A percentile compares a stretch with the other conserved stretches of the same genome.
Conservation (phyloP, 1,139 yeast species). For the Ogataea hybrid region DNA sequence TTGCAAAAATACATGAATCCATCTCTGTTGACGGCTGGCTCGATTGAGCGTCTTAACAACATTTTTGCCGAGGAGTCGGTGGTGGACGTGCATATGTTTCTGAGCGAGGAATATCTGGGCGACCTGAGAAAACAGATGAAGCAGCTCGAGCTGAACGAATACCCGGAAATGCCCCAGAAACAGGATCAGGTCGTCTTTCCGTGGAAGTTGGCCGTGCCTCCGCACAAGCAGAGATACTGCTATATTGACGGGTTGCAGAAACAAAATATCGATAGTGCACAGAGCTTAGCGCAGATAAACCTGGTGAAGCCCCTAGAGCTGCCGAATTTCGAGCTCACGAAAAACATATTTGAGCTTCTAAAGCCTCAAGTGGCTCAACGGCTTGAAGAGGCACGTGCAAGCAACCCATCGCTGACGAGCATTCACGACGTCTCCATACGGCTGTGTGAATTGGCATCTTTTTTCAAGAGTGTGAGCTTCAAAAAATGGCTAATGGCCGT, state of each 20-base stretch:
- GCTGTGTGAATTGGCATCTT: slow-evolving; percentile 53
- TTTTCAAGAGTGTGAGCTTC: slow-evolving; percentile 62
- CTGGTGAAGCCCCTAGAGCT: slow-evolving; percentile 46
- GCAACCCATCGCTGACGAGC: slow-evolving; percentile 18
- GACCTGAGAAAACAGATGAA: slow-evolving; percentile 48
- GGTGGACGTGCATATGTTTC: slow-evolving; percentile 62
- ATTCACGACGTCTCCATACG: slow-evolving; percentile 24
- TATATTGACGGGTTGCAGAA: slow-evolving; percentile 65
- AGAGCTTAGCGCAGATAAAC: slow-evolving; percentile 34
- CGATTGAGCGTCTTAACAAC: slow-evolving; percentile 44
- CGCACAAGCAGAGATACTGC: slow-evolving; percentile 86
- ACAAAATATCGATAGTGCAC: slow-evolving; percentile 32
- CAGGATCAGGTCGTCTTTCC: slow-evolving; percentile 61
- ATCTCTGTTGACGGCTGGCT: slow-evolving; percentile 43
- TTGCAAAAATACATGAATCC: slow-evolving; percentile 56
- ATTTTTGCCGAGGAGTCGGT: slow-evolving; percentile 67
- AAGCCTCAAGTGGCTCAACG: slow-evolving; percentile 3
- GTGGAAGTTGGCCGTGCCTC: slow-evolving; percentile 92
- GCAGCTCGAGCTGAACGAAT: slow-evolving; percentile 49
- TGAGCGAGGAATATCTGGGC: slow-evolving; percentile 54
- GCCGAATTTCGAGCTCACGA: slow-evolving; percentile 49
- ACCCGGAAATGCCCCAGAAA: slow-evolving; percentile 52
- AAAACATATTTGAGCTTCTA: slow-evolving; percentile 14
- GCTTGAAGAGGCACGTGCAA: slow-evolving; percentile 8
- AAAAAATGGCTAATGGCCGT: slow-evolving; percentile 65